These are phyloP conservation scores for Calonectria pseudoturangicola DNA, from an alignment of 2,329 filamentous ascomycete species.

Conservation along the genomic window DNA sequence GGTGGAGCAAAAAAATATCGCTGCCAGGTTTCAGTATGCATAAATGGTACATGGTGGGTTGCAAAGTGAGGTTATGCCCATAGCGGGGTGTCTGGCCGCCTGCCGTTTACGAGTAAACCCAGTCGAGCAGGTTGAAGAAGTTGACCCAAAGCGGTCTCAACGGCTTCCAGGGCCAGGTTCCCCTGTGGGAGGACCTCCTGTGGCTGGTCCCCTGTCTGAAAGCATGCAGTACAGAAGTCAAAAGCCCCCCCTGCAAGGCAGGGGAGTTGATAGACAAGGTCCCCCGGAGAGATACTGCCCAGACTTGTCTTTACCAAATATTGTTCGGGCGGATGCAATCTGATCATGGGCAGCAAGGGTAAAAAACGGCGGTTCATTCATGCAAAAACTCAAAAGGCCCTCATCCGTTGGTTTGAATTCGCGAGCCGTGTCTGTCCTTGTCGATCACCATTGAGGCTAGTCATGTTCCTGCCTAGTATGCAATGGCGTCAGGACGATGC, in stretches of 20 bases:
- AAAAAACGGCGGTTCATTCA: constrained; percentile 9
- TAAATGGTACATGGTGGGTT: neutral
- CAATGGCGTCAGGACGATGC: constrained; percentile 24
- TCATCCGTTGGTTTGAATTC: neutral
- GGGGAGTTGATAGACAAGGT: constrained; percentile 21
- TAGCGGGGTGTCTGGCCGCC: constrained; percentile 21
- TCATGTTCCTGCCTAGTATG: constrained; percentile 13
- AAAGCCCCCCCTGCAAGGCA: constrained; percentile 8
- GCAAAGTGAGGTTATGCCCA: constrained; percentile 9
- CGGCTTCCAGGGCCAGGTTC: neutral
- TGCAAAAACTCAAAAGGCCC: constrained; percentile 13
- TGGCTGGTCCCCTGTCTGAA: constrained; percentile 15
- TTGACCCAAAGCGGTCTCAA: constrained; percentile 17
- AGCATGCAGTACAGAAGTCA: constrained; percentile 11
- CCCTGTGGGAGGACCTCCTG: constrained; percentile 5
- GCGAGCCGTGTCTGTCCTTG: constrained; percentile 19
- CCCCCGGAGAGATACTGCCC: constrained; percentile 25
- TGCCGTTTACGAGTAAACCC: constrained; percentile 29
- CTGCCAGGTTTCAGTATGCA: constrained; percentile 12
- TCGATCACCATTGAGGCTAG: constrained; percentile 23
- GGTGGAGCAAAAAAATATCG: constrained; percentile 15
- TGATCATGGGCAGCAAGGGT: constrained; percentile 31
- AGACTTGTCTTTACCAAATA: constrained; percentile 38
- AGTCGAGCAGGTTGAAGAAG: constrained; percentile 5
- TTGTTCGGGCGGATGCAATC: constrained; percentile 32